These are phyloP conservation scores for Chaetomiaceae sp. DNA, from an alignment of 2,329 filamentous ascomycete species.

Conservation along the genomic window DNA sequence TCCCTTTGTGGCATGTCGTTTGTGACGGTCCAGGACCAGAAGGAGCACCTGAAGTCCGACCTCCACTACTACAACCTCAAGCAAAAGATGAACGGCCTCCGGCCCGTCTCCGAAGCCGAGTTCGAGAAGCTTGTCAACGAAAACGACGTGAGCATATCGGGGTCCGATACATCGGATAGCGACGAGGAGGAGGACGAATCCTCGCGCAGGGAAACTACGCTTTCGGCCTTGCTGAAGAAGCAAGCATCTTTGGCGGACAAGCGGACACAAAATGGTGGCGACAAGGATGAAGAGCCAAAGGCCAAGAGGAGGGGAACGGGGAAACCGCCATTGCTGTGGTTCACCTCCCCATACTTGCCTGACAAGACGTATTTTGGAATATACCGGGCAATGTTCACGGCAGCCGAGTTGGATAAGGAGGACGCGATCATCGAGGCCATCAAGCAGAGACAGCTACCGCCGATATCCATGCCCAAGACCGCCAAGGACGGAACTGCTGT, in stretches of 20 bases:
- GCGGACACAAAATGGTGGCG: constrained; percentile 34
- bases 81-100: constrained; percentile 72
- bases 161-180: constrained; percentile 70
- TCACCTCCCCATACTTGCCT: constrained; percentile 70
- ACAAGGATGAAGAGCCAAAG: constrained; percentile 43
- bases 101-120: constrained; percentile 69
- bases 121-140: constrained; percentile 84
- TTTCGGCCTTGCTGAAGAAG: constrained; percentile 74
- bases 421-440: constrained; percentile 62
- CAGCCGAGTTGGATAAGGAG: constrained; percentile 63
- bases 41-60: constrained; percentile 82
- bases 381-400: constrained; percentile 76
- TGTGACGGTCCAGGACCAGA: constrained; percentile 70
- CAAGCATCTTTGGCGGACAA: constrained; percentile 68
- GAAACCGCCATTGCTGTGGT: constrained; percentile 79
- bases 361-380: constrained; percentile 77
- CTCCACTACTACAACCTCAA: constrained; percentile 93
- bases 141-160: constrained; percentile 87
- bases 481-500: constrained; percentile 55
- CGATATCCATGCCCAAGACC: constrained; percentile 50
- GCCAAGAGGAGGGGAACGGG: constrained; percentile 51
- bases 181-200: constrained; percentile 59
- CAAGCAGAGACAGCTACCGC: constrained; percentile 70
- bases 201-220: constrained; percentile 59
- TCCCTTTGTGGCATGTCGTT: constrained; percentile 74